Evolutionary conservation across 495 filamentous ascomycete genomes (phyloP), one percentile per base, ranked within the genome.

Genomic region (Xylaria intraflava): DNA sequence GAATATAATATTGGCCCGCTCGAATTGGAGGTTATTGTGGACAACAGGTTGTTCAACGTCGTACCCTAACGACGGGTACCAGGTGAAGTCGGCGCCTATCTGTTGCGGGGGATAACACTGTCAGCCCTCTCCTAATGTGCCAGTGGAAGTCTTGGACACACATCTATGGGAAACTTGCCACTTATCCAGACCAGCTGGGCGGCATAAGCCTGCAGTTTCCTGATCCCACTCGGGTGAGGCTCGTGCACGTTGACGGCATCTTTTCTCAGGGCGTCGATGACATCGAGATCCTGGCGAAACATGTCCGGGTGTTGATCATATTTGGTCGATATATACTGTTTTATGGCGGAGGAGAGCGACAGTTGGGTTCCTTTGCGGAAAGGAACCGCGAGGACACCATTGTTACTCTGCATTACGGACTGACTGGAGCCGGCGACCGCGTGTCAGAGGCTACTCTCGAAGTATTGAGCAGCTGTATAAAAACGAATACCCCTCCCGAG

Each of bases 241-340:
- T 97, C 93, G 50, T 86, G 83, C 10, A 92, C 85, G 68, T 90
- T 86, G 53, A 96, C 72, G 40, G 93, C 93, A 55, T 91, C 88
- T 42, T 74, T 80, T 10, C 93, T 82, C 46, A 97, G 65, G 42
- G 81, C 75, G 65, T 98, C 90, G 65, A 98, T 89, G 54, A 86
- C 78, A 49, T 93, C 79, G 36, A 98, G 79, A 71, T 98, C 93
- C 46, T 87, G 78, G 55, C 83, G 80, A 70, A 98, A 98, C 90
- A 96, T 95, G 68, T 95, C 89, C 49, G 94, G 93, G 69, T 96
- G 93, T 66, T 98, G 93, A 70, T 97, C 93, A 86, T 98, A 98
- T 79, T 97, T 96, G 65, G 83, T 86, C 36, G 89, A 95, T 57
- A 98, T 98, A 73, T 98, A 97, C 64, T 95, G 88, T 57, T 88